A percentile compares a stretch with the other conserved stretches of the same genome.
Conservation (phyloP, 2,329 filamentous ascomycete species). For the Leptodontidium sp. region DNA sequence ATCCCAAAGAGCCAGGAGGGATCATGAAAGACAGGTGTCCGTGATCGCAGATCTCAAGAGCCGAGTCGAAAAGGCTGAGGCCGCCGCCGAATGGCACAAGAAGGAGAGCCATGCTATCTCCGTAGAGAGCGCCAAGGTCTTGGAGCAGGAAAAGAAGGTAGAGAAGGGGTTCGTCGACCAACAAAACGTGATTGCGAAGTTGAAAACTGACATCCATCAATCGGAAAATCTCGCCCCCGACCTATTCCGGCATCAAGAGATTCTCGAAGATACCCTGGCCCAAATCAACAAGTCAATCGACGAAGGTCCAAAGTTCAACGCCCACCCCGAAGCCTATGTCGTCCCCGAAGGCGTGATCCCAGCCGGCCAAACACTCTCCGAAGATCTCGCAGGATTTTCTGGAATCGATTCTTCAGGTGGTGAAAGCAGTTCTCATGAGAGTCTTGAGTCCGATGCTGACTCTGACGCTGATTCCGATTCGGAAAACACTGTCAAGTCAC, state of each 20-base stretch:
- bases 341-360: not conserved
- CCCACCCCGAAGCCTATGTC: conserved; percentile 10
- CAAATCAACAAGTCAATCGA: not conserved
- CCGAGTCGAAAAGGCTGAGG: not conserved
- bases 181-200: not conserved
- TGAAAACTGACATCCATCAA: not conserved
- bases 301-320: conserved; percentile 11
- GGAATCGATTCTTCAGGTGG: not conserved
- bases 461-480: not conserved
- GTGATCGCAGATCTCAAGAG: not conserved
- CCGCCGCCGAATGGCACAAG: not conserved
- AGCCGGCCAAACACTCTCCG: not conserved
- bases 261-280: not conserved
- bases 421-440: not conserved
- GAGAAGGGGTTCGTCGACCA: no score
- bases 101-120: not conserved
- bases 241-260: not conserved
- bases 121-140: not conserved
- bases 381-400: not conserved
- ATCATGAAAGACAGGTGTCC: not conserved
- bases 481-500: not conserved
- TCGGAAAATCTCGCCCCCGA: conserved; percentile 6
- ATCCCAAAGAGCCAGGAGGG: not conserved
- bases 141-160: not conserved
- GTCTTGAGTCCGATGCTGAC: not conserved